phyloP scores from a whole-genome alignment of 2,329 filamentous ascomycete genomes.

The Hypoxylon sp. region DNA sequence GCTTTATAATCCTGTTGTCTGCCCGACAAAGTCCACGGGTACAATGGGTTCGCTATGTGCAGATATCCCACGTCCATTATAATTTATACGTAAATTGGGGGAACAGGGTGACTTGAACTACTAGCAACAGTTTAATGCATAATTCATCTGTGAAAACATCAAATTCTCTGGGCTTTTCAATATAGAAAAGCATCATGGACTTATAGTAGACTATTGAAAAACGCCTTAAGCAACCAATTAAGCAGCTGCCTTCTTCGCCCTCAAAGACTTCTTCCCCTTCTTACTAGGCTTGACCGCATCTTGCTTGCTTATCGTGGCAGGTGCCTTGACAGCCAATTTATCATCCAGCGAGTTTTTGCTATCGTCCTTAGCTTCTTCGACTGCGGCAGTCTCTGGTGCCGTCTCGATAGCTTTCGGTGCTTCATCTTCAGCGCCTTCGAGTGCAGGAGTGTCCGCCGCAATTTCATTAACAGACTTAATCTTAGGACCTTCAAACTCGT shows the following conservation, averaged over 20 bases:
- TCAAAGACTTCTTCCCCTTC: constrained; percentile 56
- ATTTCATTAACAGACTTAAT: constrained; percentile 72
- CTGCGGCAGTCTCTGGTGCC: constrained; percentile 52
- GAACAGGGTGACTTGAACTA: not conserved
- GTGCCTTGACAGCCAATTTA: constrained; percentile 49
- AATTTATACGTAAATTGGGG: not conserved
- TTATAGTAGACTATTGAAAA: constrained; percentile 23
- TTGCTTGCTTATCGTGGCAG: constrained; percentile 54
- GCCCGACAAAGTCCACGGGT: constrained; percentile 61
- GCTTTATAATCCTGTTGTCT: constrained; percentile 73
- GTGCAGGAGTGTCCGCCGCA: constrained; percentile 54
- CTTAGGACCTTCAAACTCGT: constrained; percentile 82
- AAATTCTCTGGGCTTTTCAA: not conserved
- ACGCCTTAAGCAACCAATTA: constrained; percentile 47
- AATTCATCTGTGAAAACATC: constrained; percentile 3
- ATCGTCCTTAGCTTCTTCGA: constrained; percentile 36
- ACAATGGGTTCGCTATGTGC: constrained; percentile 75
- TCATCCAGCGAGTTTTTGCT: constrained; percentile 45
- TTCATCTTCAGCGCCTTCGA: constrained; percentile 57
- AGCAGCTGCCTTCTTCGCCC: constrained; percentile 59
- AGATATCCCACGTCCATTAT: constrained; percentile 60
- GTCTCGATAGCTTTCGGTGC: constrained; percentile 59
- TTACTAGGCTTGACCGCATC: constrained; percentile 46
- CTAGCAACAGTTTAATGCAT: not conserved
- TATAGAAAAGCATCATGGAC: constrained; percentile 24